Base-by-base conservation (phyloP, 352 stramenopile species). In the Pythium periplocum region DNA sequence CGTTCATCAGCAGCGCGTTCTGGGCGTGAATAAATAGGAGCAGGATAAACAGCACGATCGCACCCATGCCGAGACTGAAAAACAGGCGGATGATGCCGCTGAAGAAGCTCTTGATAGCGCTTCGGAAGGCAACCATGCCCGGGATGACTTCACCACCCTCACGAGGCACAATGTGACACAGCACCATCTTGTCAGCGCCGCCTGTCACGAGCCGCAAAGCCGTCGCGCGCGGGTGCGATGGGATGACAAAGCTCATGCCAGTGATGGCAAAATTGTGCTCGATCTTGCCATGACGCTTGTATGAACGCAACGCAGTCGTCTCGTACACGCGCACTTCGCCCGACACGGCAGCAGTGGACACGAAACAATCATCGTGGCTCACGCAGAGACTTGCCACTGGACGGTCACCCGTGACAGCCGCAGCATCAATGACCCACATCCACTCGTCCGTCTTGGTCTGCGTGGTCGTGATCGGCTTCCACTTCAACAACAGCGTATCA, bases 241-340 rank as follows among this genome's bases (percentile, higher is more conserved):
- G 49, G 4, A 65, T 55, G n/a, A 69, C 66, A 45, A 88, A 91
- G 37, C 74, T 84, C 74, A 93, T 86, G 34, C 83, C 83, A 4
- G 83, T 93, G 60, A 93, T 90, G 30, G 83, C 83, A 45, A 93
- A 92, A 35, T 69, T 73, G 59, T 93, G 83, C 59, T 90, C 66
- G 41, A 80, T 70, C 6, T 58, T 68, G 30, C 72, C 86, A 17
- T 61, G 55, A 48, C 73, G 77, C 41, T 74, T 76, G 64, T 87
- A 87, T 45, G 70, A 57, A 11, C 71, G 58, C 17, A 93, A 50
- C 9, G 60, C 77, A 3, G 57, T 59, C 3, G 78, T 50, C 6
- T 70, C 48, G 51, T 85, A 92, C 36, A 89, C 75, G 32, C 76
- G 77, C 11, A 93, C 69, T 30, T 93, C 79, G 33, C 83, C 83